Evolutionary conservation across 768 basidiomycete genomes (phyloP).

Genomic region (Fomitopsis serialis): DNA sequence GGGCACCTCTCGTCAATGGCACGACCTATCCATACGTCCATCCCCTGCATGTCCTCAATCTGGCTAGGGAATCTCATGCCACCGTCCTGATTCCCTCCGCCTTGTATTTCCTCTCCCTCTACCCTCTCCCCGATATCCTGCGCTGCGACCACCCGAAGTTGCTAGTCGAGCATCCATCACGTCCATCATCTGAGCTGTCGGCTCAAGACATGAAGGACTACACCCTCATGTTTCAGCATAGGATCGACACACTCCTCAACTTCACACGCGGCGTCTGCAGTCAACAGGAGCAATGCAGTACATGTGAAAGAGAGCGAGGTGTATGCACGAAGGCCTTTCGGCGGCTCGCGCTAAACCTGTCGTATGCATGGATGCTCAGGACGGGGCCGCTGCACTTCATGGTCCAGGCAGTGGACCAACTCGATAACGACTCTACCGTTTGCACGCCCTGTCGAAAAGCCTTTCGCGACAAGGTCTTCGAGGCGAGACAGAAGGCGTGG

Average conservation of each 20-base stretch:
- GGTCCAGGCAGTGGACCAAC: slow-evolving; percentile 35
- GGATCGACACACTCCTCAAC: slow-evolving; percentile 40
- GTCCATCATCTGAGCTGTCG: slow-evolving; percentile 39
- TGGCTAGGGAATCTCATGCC: slow-evolving; percentile 46
- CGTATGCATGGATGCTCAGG: slow-evolving; percentile 42
- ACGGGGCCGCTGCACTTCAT: slow-evolving; percentile 53
- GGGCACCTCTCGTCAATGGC: slow-evolving; percentile 34
- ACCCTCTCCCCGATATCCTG: slow-evolving; percentile 44
- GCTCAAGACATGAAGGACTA: slow-evolving; percentile 42
- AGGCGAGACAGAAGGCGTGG: slow-evolving; percentile 40
- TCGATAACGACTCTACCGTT: slow-evolving; percentile 28
- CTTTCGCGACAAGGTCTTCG: slow-evolving; percentile 36
- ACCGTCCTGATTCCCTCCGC: slow-evolving; percentile 43
- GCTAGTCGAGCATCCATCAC: slow-evolving; percentile 39
- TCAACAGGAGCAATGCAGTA: slow-evolving; percentile 18
- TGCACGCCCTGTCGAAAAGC: slow-evolving; percentile 38
- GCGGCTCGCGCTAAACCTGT: slow-evolving; percentile 36
- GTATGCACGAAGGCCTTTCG: slow-evolving; percentile 40
- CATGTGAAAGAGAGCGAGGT: slow-evolving; percentile 23
- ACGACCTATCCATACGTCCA: slow-evolving; percentile 55
- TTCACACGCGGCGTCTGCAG: slow-evolving; percentile 41
- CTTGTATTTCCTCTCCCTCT: slow-evolving; percentile 54
- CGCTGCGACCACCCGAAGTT: slow-evolving; percentile 51
- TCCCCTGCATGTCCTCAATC: slow-evolving; percentile 51
- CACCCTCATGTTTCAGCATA: slow-evolving; percentile 53